Percentiles rank a stretch among this genome's conserved stretches.
Evolutionary conservation across 352 stramenopile genomes (phyloP).

Genomic region (Globisporangium parvum): DNA sequence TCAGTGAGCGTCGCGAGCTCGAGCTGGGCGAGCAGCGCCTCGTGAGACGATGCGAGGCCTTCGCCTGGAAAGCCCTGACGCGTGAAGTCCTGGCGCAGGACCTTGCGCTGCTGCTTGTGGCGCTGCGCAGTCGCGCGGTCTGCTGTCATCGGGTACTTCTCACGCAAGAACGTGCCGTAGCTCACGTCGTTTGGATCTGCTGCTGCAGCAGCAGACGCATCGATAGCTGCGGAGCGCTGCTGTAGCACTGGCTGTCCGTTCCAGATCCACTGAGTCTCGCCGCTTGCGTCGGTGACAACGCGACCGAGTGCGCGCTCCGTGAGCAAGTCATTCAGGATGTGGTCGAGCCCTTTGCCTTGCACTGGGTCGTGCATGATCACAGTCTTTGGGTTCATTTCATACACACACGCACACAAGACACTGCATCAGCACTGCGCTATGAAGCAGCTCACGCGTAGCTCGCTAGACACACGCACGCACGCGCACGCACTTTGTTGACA

Average conservation of each 20-base stretch:
- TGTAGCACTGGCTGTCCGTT: conserved; percentile 24
- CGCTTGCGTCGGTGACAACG: conserved; percentile 13
- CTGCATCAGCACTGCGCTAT: neutral
- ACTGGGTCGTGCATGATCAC: conserved; percentile 81
- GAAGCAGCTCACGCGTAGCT: too few relatives aligned
- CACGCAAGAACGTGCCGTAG: conserved; percentile 58
- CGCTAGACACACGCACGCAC: too few relatives aligned
- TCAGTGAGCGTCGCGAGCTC: conserved; percentile 21
- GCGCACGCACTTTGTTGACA: conserved; percentile 62
- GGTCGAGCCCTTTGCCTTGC: conserved; percentile 62
- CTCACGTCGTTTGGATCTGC: conserved; percentile 20
- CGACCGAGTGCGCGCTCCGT: conserved; percentile 44
- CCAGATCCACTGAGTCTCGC: conserved; percentile 37
- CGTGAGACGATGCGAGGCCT: conserved; percentile 32
- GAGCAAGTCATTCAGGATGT: conserved; percentile 76
- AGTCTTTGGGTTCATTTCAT: conserved; percentile 24
- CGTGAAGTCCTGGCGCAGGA: conserved; percentile 63
- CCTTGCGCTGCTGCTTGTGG: conserved; percentile 61
- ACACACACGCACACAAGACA: neutral
- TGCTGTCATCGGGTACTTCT: conserved; percentile 52
- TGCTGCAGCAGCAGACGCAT: neutral
- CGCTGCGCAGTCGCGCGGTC: conserved; percentile 36
- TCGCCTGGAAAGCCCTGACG: conserved; percentile 38
- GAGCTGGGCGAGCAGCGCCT: conserved; percentile 40
- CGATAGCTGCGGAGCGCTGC: too few relatives aligned